phyloP scores from a whole-genome alignment of 352 stramenopile species.

The Proteromonas lacertae region DNA sequence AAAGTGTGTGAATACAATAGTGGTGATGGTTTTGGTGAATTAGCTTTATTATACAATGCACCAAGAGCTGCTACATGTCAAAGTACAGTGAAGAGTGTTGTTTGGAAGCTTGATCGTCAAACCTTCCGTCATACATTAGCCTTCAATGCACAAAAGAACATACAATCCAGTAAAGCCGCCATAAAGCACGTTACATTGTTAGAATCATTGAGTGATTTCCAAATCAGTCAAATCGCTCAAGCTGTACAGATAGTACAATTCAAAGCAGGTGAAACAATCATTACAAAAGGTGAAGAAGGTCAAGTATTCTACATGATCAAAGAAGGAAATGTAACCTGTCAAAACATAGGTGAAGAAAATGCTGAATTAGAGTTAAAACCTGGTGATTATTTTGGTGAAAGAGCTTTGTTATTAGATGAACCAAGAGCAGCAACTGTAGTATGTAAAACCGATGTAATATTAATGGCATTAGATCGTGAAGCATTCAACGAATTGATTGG shows the following conservation, averaged over 20 bases:
- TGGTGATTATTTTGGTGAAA: too few relatives aligned
- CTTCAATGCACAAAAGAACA: constrained; percentile 4
- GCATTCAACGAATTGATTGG: constrained; percentile 5
- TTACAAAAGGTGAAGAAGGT: constrained; percentile 57
- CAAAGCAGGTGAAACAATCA: constrained; percentile 46
- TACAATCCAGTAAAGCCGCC: constrained; percentile 1
- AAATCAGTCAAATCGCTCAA: constrained; percentile 10
- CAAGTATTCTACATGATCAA: constrained; percentile 89
- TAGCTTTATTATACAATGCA: constrained; percentile 56
- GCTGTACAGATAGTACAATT: constrained; percentile 14
- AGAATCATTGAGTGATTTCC: background rate
- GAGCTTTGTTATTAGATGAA: constrained; percentile 59
- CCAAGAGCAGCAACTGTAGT: constrained; percentile 33
- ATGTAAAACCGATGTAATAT: constrained; percentile 7
- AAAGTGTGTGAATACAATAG: constrained; percentile 21
- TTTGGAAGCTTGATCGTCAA: constrained; percentile 20
- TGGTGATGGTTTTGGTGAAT: constrained; percentile 36
- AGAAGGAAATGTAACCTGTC: constrained; percentile 30
- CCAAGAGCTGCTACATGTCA: constrained; percentile 35
- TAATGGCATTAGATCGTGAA: constrained; percentile 5
- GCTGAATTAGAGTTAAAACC: constrained; percentile 30
- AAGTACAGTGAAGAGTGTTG: constrained; percentile 14
- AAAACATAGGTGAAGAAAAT: constrained; percentile 8
- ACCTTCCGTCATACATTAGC: constrained; percentile 8
- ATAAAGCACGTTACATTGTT: background rate